A percentile compares a stretch with the other conserved stretches of the same genome.
These are phyloP conservation scores for Tetracentron sinense DNA, from an alignment of 164 flowering plant genomes.

Conservation along the genomic window DNA sequence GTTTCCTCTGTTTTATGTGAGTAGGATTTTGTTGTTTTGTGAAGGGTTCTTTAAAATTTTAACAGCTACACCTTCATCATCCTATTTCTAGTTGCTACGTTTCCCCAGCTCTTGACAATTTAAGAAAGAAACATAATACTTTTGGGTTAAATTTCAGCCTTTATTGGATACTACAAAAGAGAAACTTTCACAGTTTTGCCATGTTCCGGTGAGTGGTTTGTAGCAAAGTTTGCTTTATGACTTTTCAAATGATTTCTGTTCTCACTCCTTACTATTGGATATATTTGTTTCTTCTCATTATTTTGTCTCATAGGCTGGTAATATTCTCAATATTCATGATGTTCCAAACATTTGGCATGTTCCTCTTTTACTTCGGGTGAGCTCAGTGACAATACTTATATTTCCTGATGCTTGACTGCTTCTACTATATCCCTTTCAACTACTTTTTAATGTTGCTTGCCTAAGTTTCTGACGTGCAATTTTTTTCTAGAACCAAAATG, in stretches of 20 bases:
- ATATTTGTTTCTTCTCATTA: slow-evolving; percentile 1
- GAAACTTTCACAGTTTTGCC: slow-evolving; percentile 94
- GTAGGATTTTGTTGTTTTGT: no score
- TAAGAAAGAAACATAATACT: background rate
- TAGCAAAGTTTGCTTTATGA: slow-evolving; percentile 9
- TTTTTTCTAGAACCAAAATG: slow-evolving; percentile 81
- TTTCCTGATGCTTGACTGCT: background rate
- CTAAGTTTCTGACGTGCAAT: slow-evolving; percentile 11
- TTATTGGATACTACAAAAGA: slow-evolving; percentile 70
- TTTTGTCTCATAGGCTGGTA: slow-evolving; percentile 49
- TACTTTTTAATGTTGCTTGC: slow-evolving; percentile 1
- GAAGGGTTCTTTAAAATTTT: background rate
- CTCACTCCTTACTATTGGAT: background rate
- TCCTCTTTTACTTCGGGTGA: slow-evolving; percentile 83
- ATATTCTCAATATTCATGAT: slow-evolving; percentile 87
- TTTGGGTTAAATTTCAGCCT: slow-evolving; percentile 57
- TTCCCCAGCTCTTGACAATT: background rate
- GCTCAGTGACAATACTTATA: slow-evolving; percentile 20
- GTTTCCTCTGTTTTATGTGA: no score
- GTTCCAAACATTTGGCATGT: slow-evolving; percentile 98
- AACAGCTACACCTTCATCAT: background rate
- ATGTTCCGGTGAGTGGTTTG: slow-evolving; percentile 70
- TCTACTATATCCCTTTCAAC: background rate
- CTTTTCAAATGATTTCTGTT: slow-evolving; percentile 2
- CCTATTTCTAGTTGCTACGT: background rate